These are phyloP conservation scores for Dendrostoma leiphaemia DNA, from an alignment of 2,329 filamentous ascomycete genomes.

Conservation along the genomic window DNA sequence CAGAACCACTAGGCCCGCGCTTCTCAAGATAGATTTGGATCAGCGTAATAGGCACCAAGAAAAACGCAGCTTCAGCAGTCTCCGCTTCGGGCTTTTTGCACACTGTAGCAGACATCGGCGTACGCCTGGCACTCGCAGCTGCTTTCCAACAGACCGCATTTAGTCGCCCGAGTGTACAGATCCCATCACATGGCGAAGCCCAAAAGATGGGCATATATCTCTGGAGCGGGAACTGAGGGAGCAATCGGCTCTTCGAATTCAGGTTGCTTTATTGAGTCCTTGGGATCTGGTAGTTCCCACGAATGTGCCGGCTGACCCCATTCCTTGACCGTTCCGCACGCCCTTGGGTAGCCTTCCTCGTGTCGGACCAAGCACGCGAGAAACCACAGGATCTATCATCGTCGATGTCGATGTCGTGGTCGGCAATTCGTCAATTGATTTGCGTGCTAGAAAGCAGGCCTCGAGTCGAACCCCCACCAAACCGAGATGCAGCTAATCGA, in stretches of 20 bases:
- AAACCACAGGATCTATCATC: constrained; percentile 18
- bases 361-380: constrained; percentile 21
- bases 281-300: constrained; percentile 17
- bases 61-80: background rate
- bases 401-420: constrained; percentile 14
- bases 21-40: too few relatives aligned
- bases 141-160: too few relatives aligned
- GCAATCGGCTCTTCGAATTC: constrained; percentile 18
- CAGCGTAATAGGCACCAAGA: too few relatives aligned
- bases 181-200: background rate
- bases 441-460: constrained; percentile 20
- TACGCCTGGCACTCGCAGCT: background rate
- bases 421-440: constrained; percentile 20
- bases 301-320: constrained; percentile 13
- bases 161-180: too few relatives aligned
- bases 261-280: constrained; percentile 18
- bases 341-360: constrained; percentile 15
- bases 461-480: constrained; percentile 17
- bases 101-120: background rate
- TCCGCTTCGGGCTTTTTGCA: too few relatives aligned
- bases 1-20: too few relatives aligned
- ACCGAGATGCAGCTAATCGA: constrained; percentile 24
- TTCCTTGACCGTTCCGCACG: constrained; percentile 12
- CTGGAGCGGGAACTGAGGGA: too few relatives aligned
- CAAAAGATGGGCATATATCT: background rate